These are phyloP conservation scores for Hericium alpestre DNA, from an alignment of 768 basidiomycete genomes.

Conservation along the genomic window DNA sequence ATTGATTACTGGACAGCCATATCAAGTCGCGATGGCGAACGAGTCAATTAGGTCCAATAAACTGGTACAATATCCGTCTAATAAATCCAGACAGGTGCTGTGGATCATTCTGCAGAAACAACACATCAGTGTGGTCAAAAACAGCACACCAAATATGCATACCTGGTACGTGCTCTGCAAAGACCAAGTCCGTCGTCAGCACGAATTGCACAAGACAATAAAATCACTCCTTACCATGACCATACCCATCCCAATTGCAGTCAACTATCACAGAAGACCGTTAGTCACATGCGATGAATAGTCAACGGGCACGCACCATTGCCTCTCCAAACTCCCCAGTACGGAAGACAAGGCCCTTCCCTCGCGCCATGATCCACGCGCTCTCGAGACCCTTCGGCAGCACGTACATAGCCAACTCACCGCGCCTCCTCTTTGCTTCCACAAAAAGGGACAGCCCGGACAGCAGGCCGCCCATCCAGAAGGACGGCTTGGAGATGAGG, in stretches of 20 bases:
- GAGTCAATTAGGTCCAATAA: constrained; percentile 71
- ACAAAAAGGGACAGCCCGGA: constrained; percentile 73
- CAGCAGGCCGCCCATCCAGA: constrained; percentile 63
- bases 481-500: constrained; percentile 59
- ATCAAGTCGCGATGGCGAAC: too few species aligned
- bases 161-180: constrained; percentile 54
- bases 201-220: background rate
- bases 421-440: constrained; percentile 80
- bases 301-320: constrained; percentile 32
- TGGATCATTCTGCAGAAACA: constrained; percentile 43
- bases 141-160: background rate
- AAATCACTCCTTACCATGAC: constrained; percentile 52
- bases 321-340: constrained; percentile 63
- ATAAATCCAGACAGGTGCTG: constrained; percentile 77
- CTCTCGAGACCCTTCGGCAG: constrained; percentile 87
- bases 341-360: constrained; percentile 63
- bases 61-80: constrained; percentile 74
- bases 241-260: constrained; percentile 81
- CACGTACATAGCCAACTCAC: constrained; percentile 87
- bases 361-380: constrained; percentile 72
- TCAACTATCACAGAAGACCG: constrained; percentile 29
- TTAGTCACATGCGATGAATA: background rate
- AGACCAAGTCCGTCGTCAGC: background rate
- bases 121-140: background rate
- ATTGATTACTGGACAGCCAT: too few species aligned